A percentile compares a stretch with the other conserved stretches of the same genome.
These are phyloP conservation scores for Penicillium frequentans DNA, from an alignment of 2,329 filamentous ascomycete species.

Conservation along the genomic window DNA sequence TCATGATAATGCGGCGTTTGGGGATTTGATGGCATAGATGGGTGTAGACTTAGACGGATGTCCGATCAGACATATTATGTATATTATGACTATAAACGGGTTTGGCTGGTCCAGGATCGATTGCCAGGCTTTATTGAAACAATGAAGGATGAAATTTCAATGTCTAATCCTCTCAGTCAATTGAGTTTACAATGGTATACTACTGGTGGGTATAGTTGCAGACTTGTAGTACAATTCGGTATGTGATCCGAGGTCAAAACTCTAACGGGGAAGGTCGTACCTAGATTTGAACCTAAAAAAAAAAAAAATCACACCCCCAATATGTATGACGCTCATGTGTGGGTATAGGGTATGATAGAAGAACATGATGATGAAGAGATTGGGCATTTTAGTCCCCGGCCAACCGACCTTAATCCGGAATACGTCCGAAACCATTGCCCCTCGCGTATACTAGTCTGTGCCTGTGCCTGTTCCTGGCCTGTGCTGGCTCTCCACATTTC, in stretches of 20 bases:
- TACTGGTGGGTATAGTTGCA: too few relatives aligned
- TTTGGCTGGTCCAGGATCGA: background rate
- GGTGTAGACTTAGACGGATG: too few relatives aligned
- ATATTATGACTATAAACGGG: background rate
- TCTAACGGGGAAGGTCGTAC: too few relatives aligned
- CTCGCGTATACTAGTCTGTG: background rate
- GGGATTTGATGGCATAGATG: constrained; percentile 8
- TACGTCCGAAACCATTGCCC: background rate
- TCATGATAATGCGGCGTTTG: constrained; percentile 8
- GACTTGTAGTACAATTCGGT: too few relatives aligned
- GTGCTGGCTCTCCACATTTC: background rate
- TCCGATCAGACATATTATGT: background rate
- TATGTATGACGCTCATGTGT: too few relatives aligned
- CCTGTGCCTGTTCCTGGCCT: background rate
- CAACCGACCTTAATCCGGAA: background rate
- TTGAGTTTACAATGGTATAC: too few relatives aligned
- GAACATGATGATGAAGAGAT: too few relatives aligned
- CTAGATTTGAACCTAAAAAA: too few relatives aligned
- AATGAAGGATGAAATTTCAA: background rate
- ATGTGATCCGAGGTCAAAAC: too few relatives aligned
- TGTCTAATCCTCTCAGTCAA: background rate
- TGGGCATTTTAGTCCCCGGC: background rate
- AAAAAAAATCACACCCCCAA: too few relatives aligned
- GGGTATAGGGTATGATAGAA: too few relatives aligned
- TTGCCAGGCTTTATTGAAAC: background rate